These are phyloP conservation scores for Aeschynomene evenia DNA, from an alignment of 306 rosid genomes.

Conservation along the genomic window DNA sequence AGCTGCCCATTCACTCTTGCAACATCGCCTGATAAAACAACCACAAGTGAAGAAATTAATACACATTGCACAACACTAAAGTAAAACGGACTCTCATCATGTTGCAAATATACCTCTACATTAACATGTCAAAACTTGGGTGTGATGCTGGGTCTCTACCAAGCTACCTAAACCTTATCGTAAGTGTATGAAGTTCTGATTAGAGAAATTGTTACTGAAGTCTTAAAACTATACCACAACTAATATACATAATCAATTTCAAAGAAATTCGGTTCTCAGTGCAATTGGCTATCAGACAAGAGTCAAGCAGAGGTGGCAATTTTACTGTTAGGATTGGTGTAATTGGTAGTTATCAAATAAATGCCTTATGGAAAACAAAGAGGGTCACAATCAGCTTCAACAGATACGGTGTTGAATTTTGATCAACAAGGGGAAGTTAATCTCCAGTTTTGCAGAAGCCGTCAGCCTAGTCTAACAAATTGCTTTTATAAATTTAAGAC, in stretches of 20 bases:
- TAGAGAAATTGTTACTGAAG: not conserved
- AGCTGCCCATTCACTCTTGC: slow-evolving; percentile 93
- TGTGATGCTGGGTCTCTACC: not conserved
- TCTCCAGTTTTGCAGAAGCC: not conserved
- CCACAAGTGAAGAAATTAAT: slow-evolving; percentile 6
- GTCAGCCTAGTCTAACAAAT: not conserved
- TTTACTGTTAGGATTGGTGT: not conserved
- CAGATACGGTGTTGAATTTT: not conserved
- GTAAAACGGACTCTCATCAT: not conserved
- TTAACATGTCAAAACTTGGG: slow-evolving; percentile 22
- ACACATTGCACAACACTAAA: slow-evolving; percentile 23
- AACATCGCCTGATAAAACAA: slow-evolving; percentile 63
- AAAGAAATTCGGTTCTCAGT: not conserved
- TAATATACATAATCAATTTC: not conserved
- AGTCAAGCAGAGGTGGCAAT: not conserved
- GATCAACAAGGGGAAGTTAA: not conserved
- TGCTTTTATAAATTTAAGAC: not conserved
- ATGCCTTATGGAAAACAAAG: not conserved
- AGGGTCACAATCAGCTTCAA: not conserved
- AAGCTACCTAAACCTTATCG: not conserved
- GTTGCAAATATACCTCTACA: not conserved
- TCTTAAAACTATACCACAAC: not conserved
- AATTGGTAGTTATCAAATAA: not conserved
- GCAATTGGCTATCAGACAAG: not conserved
- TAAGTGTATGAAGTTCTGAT: slow-evolving; percentile 5